These are phyloP conservation scores for Hypoxylon subgilvum DNA, from an alignment of 495 filamentous ascomycete species.

Conservation along the genomic window DNA sequence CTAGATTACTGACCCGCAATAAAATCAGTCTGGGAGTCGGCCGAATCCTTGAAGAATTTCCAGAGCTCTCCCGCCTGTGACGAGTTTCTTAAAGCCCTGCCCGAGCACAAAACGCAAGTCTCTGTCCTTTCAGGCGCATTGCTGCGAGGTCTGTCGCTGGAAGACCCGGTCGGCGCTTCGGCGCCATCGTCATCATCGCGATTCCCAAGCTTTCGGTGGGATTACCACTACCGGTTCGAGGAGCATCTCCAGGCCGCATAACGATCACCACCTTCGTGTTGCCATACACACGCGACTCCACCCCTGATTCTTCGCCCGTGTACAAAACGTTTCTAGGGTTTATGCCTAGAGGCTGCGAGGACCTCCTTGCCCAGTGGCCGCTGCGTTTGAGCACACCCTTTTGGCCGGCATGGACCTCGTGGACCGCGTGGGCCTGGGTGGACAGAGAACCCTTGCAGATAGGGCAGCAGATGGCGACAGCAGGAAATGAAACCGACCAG, in stretches of 20 bases:
- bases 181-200: conserved; percentile 13
- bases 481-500: background rate
- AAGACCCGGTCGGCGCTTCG: conserved; percentile 10
- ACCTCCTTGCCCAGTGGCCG: background rate
- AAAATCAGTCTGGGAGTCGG: conserved; percentile 15
- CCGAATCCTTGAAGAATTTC: conserved; percentile 32
- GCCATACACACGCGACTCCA: background rate
- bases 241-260: conserved; percentile 18
- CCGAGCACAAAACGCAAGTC: conserved; percentile 16
- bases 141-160: conserved; percentile 1
- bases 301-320: background rate
- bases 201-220: conserved; percentile 12
- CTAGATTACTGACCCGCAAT: conserved; percentile 2
- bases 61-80: conserved; percentile 28
- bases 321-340: background rate
- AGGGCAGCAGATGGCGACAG: conserved; percentile 2
- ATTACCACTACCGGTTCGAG: background rate
- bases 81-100: conserved; percentile 35
- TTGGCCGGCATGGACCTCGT: background rate
- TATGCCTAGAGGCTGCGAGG: conserved; percentile 1
- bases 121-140: conserved; percentile 11
- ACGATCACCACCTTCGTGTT: conserved; percentile 23
- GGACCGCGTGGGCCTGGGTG: conserved; percentile 9
- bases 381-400: background rate
- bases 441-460: conserved; percentile 8